Evolutionary conservation across 805 yeast genomes (phyloP).

Genomic region (Metschnikowia cerradonensis): DNA sequence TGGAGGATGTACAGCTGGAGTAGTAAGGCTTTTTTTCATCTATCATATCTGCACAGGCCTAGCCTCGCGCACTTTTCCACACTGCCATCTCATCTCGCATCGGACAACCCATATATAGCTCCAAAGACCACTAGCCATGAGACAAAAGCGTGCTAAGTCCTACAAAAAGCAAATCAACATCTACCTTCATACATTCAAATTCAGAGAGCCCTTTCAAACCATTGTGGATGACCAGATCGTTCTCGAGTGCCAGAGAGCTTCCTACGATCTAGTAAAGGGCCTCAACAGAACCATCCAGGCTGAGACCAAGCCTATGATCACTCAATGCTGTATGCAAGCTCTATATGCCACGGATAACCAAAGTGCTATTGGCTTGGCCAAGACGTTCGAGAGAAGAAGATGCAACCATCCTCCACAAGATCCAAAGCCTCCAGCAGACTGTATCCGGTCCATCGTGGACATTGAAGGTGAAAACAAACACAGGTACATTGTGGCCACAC

Average conservation of each 20-base stretch:
- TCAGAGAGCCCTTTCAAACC: slow-evolving; percentile 91
- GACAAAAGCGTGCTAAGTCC: slow-evolving; percentile 92
- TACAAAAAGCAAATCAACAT: slow-evolving; percentile 91
- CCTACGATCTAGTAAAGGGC: slow-evolving; percentile 79
- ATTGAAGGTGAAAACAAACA: slow-evolving; percentile 81
- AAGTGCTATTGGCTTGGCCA: slow-evolving; percentile 75
- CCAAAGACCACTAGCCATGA: slow-evolving; percentile 47
- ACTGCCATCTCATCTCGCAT: slow-evolving; percentile 5
- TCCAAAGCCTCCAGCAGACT: slow-evolving; percentile 64
- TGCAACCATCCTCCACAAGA: slow-evolving; percentile 76
- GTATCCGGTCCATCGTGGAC: slow-evolving; percentile 66
- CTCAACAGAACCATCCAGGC: slow-evolving; percentile 77
- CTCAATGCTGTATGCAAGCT: slow-evolving; percentile 92
- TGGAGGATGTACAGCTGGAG: not conserved
- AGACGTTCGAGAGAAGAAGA: slow-evolving; percentile 82
- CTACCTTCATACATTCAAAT: slow-evolving; percentile 80
- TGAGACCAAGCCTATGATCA: slow-evolving; percentile 82
- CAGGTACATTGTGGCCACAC: slow-evolving; percentile 85
- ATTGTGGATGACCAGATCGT: slow-evolving; percentile 80
- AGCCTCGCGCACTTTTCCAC: slow-evolving; percentile 1
- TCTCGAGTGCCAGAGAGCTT: slow-evolving; percentile 57
- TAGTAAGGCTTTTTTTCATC: slow-evolving; percentile 2
- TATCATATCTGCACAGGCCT: not conserved
- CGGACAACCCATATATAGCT: not conserved
- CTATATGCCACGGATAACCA: slow-evolving; percentile 70